Conservation (phyloP, 495 filamentous ascomycete species). For the Neurospora sp. region DNA sequence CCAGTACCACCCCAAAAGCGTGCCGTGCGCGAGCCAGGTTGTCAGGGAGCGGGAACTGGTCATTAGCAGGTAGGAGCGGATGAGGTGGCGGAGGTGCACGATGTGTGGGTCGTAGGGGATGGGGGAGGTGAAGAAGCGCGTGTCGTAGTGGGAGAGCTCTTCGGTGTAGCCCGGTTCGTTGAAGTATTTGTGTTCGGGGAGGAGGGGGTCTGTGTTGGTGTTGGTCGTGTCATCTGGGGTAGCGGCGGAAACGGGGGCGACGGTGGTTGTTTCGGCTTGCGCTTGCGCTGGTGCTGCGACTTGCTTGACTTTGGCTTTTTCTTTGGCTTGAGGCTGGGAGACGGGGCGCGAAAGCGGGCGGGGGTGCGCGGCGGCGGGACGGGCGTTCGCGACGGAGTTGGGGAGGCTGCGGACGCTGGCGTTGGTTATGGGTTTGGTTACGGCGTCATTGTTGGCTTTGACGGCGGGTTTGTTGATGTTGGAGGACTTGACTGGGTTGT, state of each 20-base stretch:
- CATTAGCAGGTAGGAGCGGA: conserved; percentile 54
- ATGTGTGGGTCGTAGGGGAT: conserved; percentile 55
- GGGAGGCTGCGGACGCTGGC: not conserved
- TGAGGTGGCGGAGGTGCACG: conserved; percentile 53
- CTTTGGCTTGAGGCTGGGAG: not conserved
- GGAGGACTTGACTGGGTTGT: too few species aligned
- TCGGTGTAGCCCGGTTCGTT: conserved; percentile 47
- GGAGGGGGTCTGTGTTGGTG: not conserved
- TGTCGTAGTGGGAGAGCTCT: conserved; percentile 60
- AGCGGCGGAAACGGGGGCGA: too few species aligned
- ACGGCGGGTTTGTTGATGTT: not conserved
- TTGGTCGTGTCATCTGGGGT: not conserved
- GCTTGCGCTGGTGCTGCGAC: not conserved
- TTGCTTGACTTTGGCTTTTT: not conserved
- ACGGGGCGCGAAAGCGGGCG: not conserved
- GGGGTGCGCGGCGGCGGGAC: not conserved
- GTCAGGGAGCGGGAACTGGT: conserved; percentile 53
- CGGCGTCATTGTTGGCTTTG: not conserved
- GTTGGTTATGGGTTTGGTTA: not conserved
- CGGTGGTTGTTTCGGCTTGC: not conserved
- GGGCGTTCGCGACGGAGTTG: not conserved
- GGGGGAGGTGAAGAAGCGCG: conserved; percentile 48
- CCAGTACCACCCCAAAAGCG: conserved; percentile 88
- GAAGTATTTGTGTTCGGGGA: conserved; percentile 33
- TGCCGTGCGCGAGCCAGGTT: conserved; percentile 85